phyloP scores from a whole-genome alignment of 2,329 filamentous ascomycete genomes.

The Stachybotrys echinatus region DNA sequence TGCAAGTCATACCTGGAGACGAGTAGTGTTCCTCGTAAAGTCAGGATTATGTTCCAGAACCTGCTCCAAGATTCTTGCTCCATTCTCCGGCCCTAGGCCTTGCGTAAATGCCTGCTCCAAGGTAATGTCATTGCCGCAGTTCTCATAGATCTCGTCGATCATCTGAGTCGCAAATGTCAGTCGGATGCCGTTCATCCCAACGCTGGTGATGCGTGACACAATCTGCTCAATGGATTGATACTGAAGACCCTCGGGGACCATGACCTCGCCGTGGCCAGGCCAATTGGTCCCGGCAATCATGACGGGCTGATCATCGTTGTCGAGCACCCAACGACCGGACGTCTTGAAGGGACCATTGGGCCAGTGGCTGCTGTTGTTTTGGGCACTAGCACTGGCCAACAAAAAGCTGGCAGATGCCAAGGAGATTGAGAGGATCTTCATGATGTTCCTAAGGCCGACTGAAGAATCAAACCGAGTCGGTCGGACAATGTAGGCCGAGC shows the following conservation, averaged over 20 bases:
- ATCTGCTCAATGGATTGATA: not conserved
- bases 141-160: not conserved
- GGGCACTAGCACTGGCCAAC: no score
- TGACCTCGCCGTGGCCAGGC: not conserved
- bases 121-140: not conserved
- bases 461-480: no score
- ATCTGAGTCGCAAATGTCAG: not conserved
- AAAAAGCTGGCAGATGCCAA: no score
- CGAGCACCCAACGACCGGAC: not conserved
- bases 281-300: not conserved
- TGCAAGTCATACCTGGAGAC: not conserved
- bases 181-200: not conserved
- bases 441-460: no score
- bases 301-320: not conserved
- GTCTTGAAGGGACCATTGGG: not conserved
- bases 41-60: not conserved
- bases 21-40: not conserved
- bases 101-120: not conserved
- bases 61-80: not conserved
- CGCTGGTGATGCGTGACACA: not conserved
- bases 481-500: no score
- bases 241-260: not conserved
- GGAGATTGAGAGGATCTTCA: no score
- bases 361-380: no score
- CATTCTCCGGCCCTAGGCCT: not conserved